Evolutionary conservation across 2,329 filamentous ascomycete species (phyloP), one percentile per base, ranked within the genome.

Genomic region (Septoria petroselini): DNA sequence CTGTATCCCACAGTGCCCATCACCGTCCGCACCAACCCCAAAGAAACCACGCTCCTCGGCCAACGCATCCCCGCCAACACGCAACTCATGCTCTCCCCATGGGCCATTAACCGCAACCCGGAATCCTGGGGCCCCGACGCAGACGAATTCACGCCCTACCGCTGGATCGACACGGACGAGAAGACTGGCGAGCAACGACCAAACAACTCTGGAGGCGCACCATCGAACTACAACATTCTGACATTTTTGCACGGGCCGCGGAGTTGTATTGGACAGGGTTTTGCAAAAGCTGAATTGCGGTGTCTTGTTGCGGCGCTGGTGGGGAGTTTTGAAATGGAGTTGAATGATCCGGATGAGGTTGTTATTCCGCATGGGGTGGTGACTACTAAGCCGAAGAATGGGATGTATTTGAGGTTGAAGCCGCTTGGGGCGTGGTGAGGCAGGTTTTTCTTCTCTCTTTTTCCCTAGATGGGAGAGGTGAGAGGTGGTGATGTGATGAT

Each of bases 181-280:
- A 57, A 56, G 39, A 61, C 54, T 6, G 58, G 58, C 12, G 55
- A 58, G 39, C 42, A 46, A 2, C 64, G 65, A 11, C 65, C 70
- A 3, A 74, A 72, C 15, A 71, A 7, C 72, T 88, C 15, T 93
- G 89, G 89, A 85, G 89, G 1, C 65, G 76, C 0, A 83, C 90
- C 59, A 85, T 88, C 53, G 41, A 60, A 58, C 31, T 61, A 57
- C 37, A 55, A 50, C 8, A 56, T 58, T 18, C 45, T 62, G 14
- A 61, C 59, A 3, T 62, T 62, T 46, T 53, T 61, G 35, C 61
- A 60, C 38, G 90, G 90, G 0, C 88, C 88, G 1, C 74, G 89
- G 50, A 86, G 85, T 65, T 95, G 89, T 65, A 94, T 95, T 60
- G 90, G 89, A 0, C 78, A 83, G 67, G 76, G 76, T 1, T 95